Base-by-base conservation (phyloP, 2,329 filamentous ascomycete species). In the Ceratocystis papillata region DNA sequence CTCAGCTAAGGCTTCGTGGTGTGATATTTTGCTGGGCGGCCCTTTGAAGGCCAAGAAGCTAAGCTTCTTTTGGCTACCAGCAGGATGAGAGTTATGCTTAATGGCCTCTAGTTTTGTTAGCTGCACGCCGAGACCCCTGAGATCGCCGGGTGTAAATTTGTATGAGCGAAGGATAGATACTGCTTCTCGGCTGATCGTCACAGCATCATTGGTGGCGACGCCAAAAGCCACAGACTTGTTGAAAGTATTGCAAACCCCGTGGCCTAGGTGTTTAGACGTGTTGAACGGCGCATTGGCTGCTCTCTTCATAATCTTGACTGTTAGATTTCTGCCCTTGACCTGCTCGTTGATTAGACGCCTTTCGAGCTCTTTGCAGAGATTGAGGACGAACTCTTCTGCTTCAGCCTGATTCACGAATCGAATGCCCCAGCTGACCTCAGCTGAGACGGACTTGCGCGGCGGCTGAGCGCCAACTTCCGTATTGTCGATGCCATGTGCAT, bases 341-440 rank as follows among this genome's bases (percentile, higher is more conserved):
- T 86, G 81, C 73, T 96, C 90, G 69, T 91, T 89, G 25, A 91
- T 73, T 20, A 99, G 77, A 1, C 94, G 83, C 66, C 86, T 87
- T 70, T 92, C 86, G 5, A 99, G 77, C 74, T 99, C 94, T 66
- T 87, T 87, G 72, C 89, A 94, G 0, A 99, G 78, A 70, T 89
- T 94, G 68, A 84, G 79, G 37, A 97, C 82, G 73, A 99, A 99
- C 69, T 95, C 90, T 67, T 97, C 93, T 0, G 91, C 92, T 75
- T 99, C 93, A n/a, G 84, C 81, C 72, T 96, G 90, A 68, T 83
- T 95, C 70, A 94, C 85, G 73, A 99, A 99, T 5, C 94, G 86
- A 66, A 99, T 96, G 2, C 95, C 94, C 94, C 94, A 99, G 71
- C 94, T 99, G 69, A 99, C 90, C 74, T 99, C 94, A 0, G 93